Conservation (phyloP, 2,329 filamentous ascomycete species). For the Diaporthe destruens region DNA sequence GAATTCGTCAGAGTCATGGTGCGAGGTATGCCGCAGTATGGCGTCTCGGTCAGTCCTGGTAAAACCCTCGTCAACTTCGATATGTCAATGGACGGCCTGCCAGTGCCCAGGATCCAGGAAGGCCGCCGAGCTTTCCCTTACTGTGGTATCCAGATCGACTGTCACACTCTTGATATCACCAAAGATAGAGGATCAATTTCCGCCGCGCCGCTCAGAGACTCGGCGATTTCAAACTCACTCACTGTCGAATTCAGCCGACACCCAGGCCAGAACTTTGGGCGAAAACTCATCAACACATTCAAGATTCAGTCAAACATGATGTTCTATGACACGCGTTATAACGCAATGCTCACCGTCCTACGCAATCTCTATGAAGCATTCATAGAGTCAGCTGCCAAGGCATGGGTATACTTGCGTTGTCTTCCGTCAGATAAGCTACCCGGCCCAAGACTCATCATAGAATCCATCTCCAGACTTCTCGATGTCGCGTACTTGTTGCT, state of each 20-base stretch:
- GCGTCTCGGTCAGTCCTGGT: constrained; percentile 78
- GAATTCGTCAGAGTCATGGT: constrained; percentile 87
- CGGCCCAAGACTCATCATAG: constrained; percentile 63
- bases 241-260: constrained; percentile 81
- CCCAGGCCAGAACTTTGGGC: constrained; percentile 83
- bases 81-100: constrained; percentile 64
- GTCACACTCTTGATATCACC: constrained; percentile 77
- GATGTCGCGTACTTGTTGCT: constrained; percentile 75
- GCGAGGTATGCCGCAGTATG: constrained; percentile 80
- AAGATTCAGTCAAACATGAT: constrained; percentile 88
- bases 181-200: constrained; percentile 71
- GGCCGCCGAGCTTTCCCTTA: constrained; percentile 77
- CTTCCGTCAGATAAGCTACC: constrained; percentile 71
- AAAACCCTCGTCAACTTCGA: constrained; percentile 93
- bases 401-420: constrained; percentile 71
- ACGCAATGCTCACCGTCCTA: constrained; percentile 76
- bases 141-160: constrained; percentile 85
- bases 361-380: constrained; percentile 83
- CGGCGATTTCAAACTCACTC: constrained; percentile 75
- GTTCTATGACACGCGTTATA: constrained; percentile 85
- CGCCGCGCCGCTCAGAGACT: constrained; percentile 42
- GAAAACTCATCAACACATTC: constrained; percentile 82
- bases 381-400: constrained; percentile 81
- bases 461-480: constrained; percentile 74
- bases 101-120: constrained; percentile 61